These are phyloP conservation scores for Arthroderma sp. DNA, from an alignment of 2,329 filamentous ascomycete species.

Conservation along the genomic window DNA sequence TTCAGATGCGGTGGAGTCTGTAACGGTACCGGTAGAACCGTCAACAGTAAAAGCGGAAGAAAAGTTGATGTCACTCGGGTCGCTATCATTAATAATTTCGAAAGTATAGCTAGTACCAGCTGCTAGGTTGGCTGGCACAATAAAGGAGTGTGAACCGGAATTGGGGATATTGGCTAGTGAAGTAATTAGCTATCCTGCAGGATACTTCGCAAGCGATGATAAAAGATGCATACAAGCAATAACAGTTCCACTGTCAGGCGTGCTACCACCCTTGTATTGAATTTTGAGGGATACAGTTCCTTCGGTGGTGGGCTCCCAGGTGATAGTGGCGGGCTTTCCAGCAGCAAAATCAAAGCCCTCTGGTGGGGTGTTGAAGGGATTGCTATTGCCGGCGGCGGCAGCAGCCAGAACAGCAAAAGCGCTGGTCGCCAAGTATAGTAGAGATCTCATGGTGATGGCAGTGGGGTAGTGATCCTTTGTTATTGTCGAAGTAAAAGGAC, in stretches of 20 bases:
- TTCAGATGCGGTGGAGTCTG: constrained; percentile 17
- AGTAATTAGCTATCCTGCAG: neutral
- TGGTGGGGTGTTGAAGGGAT: constrained; percentile 36
- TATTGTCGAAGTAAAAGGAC: neutral
- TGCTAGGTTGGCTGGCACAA: constrained; percentile 27
- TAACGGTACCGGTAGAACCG: constrained; percentile 29
- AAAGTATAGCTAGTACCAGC: constrained; percentile 39
- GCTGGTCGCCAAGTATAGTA: constrained; percentile 30
- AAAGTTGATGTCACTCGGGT: constrained; percentile 37
- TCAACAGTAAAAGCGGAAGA: constrained; percentile 38
- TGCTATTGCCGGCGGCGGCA: constrained; percentile 27
- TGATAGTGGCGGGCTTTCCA: constrained; percentile 33
- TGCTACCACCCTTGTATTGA: constrained; percentile 29
- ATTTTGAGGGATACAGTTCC: constrained; percentile 41
- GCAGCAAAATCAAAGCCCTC: constrained; percentile 33
- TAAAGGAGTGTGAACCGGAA: constrained; percentile 37
- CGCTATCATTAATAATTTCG: constrained; percentile 37
- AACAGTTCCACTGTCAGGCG: constrained; percentile 27
- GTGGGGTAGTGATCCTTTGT: neutral
- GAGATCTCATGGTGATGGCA: constrained; percentile 32
- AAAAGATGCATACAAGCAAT: constrained; percentile 30
- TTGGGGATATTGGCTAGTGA: constrained; percentile 35
- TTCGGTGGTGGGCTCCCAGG: constrained; percentile 37
- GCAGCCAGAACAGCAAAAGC: constrained; percentile 32
- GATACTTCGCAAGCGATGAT: neutral